Conservation (phyloP, 345 rosid genomes). For the Acer campestre region DNA sequence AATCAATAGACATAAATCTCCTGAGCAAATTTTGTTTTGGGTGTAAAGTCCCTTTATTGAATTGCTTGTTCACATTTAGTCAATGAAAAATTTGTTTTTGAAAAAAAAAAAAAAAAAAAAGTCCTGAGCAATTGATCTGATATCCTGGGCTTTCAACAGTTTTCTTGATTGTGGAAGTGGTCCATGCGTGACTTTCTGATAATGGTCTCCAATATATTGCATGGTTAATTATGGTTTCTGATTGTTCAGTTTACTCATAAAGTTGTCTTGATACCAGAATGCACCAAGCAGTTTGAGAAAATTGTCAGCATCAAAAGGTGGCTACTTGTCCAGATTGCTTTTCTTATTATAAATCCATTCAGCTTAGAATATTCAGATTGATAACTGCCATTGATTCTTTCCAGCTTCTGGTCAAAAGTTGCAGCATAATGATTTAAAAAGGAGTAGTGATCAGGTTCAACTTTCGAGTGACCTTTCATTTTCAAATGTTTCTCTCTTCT, state of each 20-base stretch:
- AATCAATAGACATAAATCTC: not conserved
- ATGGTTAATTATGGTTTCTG: not conserved
- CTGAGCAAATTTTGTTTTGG: not conserved
- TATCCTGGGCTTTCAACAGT: not conserved
- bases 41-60: not conserved
- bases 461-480: conserved; percentile 20
- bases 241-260: conserved; percentile 20
- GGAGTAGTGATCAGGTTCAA: conserved; percentile 40
- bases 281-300: conserved; percentile 31
- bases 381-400: conserved; percentile 22
- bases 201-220: not conserved
- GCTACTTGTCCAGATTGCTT: conserved; percentile 20
- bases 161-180: conserved; percentile 11
- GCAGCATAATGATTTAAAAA: conserved; percentile 27
- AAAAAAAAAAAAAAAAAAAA: no score
- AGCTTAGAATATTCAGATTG: conserved; percentile 14
- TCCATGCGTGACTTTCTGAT: not conserved
- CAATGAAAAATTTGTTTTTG: no score
- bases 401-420: conserved; percentile 43
- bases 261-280: conserved; percentile 32
- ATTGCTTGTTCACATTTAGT: not conserved
- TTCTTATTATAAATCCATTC: conserved; percentile 12
- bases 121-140: not conserved
- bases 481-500: conserved; percentile 9
- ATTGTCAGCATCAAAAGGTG: conserved; percentile 48